phyloP scores from a whole-genome alignment of 306 rosid genomes.

The Luffa acutangula region DNA sequence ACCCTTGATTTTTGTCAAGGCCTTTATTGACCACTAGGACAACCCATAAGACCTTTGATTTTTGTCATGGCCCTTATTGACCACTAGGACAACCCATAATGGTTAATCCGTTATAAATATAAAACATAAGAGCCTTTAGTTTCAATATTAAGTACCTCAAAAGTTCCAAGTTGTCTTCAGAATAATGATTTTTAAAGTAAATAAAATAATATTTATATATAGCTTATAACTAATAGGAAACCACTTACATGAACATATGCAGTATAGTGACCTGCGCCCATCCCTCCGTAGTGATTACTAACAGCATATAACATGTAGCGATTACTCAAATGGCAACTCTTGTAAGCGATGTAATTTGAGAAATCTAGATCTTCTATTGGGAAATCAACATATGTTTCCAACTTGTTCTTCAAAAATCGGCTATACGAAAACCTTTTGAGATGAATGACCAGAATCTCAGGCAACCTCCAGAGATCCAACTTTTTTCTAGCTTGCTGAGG shows the following conservation, averaged over 20 bases:
- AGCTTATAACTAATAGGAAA: background rate
- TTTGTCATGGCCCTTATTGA: no score
- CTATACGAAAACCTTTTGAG: conserved; percentile 70
- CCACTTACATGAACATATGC: conserved; percentile 67
- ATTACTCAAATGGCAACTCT: conserved; percentile 21
- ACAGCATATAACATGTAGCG: conserved; percentile 59
- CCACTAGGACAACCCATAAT: no score
- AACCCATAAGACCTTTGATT: no score
- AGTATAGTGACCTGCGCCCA: conserved; percentile 86
- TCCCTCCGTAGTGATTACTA: conserved; percentile 75
- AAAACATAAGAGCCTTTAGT: background rate
- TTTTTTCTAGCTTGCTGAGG: conserved; percentile 79
- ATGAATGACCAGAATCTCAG: conserved; percentile 74
- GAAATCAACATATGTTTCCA: conserved; percentile 70
- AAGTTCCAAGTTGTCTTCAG: background rate
- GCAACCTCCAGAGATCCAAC: conserved; percentile 90
- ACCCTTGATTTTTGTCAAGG: no score
- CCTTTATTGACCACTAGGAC: no score
- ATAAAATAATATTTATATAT: background rate
- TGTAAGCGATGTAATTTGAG: conserved; percentile 31
- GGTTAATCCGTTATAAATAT: no score
- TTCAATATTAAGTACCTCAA: background rate
- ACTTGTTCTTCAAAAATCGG: conserved; percentile 44
- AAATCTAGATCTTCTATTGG: conserved; percentile 64
- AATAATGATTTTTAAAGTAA: background rate